Base-by-base conservation (phyloP, 2,329 filamentous ascomycete species). In the Diaporthe eres region DNA sequence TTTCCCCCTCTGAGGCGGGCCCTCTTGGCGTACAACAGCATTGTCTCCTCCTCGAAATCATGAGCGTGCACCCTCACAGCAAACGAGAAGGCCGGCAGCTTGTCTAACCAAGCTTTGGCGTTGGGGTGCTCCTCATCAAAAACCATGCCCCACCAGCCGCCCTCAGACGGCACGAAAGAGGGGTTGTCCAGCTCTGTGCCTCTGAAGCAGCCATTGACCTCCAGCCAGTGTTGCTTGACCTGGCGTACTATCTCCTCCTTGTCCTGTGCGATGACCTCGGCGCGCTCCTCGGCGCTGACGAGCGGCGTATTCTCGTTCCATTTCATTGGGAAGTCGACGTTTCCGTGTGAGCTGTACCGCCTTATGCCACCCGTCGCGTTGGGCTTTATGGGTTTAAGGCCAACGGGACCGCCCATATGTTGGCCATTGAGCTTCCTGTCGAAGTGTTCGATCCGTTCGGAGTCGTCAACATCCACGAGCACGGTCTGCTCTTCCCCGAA, bases 311-410 rank as follows among this genome's bases (percentile, higher is more conserved):
- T 3, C 15, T 47, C 15, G 5, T 44, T 1, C 60, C 60, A 63
- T 47, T 3, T 28, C n/a, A 5, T 28, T 3, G 22, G 9, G 25
- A 5, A 13, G 60, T 44, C n/a, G 25, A 63, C 6, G 7, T 42
- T 63, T 39, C 60, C 28, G n/a, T 63, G 39, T 19, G 60, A 31
- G 9, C 61, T 34, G 39, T 67, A 49, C 9, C 61, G 42, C 12
- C 42, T 67, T 3, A 67, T 28, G 19, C 61, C 61, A 2, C 28
- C 19, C 0, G 15, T 17, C 39, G 9, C 17, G 13, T 28, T 1
- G n/a, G n/a, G 22, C 0, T 3, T 2, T 0, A 4, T 0, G 13
- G 0, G 2, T 25, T 1, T 4, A 0, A 22, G 1, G 17, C 4
- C 12, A 13, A 15, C 25, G n/a, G 2, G 8, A 3, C 25, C 37